Percentiles rank a stretch among this genome's conserved stretches.
phyloP scores from a whole-genome alignment of 495 filamentous ascomycete genomes.

The Parathielavia appendiculata region DNA sequence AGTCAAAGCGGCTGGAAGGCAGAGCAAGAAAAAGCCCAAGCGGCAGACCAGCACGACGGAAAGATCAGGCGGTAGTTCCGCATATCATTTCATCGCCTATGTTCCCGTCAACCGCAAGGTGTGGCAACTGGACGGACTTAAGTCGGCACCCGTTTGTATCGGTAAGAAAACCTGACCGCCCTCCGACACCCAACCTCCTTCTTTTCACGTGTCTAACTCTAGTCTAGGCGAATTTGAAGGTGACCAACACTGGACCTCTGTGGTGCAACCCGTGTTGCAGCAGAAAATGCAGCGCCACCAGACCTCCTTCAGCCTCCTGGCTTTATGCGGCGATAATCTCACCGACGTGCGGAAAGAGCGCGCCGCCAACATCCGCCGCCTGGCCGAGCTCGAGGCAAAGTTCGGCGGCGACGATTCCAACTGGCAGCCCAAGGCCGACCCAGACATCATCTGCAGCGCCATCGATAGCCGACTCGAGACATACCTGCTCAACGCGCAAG shows the following conservation, averaged over 20 bases:
- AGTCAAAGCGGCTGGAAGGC: constrained; percentile 14
- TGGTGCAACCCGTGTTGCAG: constrained; percentile 37
- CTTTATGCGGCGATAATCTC: constrained; percentile 41
- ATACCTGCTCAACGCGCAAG: constrained; percentile 22
- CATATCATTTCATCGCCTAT: constrained; percentile 86
- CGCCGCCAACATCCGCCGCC: constrained; percentile 31
- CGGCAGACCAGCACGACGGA: constrained; percentile 6
- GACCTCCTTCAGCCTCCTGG: constrained; percentile 43
- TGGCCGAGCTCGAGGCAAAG: constrained; percentile 28
- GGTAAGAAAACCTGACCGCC: constrained; percentile 43
- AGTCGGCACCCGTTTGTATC: constrained; percentile 64
- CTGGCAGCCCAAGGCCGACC: neutral
- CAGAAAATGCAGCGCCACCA: constrained; percentile 39
- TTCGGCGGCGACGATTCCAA: constrained; percentile 15
- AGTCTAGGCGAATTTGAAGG: constrained; percentile 21
- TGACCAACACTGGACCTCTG: constrained; percentile 37
- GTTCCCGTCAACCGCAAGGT: constrained; percentile 68
- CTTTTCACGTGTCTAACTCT: neutral
- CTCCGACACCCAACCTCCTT: neutral
- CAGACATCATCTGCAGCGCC: constrained; percentile 5
- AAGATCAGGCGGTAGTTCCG: constrained; percentile 35
- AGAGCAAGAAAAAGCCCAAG: constrained; percentile 20
- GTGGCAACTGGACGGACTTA: constrained; percentile 89
- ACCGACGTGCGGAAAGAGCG: constrained; percentile 27
- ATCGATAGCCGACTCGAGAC: constrained; percentile 20